Evolutionary conservation across 805 yeast genomes (phyloP).

Genomic region (Yarrowia sp.): DNA sequence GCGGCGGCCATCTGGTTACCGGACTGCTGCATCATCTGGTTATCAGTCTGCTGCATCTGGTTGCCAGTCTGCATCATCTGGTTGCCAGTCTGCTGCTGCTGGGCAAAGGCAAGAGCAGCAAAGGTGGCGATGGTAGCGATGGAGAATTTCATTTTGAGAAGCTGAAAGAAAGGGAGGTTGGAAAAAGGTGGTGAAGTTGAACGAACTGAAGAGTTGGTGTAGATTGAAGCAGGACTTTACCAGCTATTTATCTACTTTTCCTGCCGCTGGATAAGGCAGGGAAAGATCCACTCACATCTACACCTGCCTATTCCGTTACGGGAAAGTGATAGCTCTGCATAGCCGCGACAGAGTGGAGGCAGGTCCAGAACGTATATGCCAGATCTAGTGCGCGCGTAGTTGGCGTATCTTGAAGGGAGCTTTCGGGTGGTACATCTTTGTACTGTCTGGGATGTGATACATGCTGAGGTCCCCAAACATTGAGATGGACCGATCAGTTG

Average conservation of each 20-base stretch:
- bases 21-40: constrained; percentile 17
- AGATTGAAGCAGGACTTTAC: neutral
- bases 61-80: constrained; percentile 12
- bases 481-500: too few species aligned
- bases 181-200: constrained; percentile 1
- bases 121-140: constrained; percentile 17
- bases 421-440: too few species aligned
- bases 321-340: constrained; percentile 20
- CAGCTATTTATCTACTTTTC: neutral
- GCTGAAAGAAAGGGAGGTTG: constrained; percentile 17
- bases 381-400: neutral
- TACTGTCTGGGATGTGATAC: too few species aligned
- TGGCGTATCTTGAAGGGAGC: neutral
- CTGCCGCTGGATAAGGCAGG: neutral
- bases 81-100: constrained; percentile 1
- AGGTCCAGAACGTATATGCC: neutral
- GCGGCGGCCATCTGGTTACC: constrained; percentile 9
- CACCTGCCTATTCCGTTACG: constrained; percentile 14
- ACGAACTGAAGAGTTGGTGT: constrained; percentile 25
- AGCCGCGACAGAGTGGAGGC: neutral
- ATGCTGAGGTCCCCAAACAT: too few species aligned
- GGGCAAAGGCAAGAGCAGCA: constrained; percentile 30
- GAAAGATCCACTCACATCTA: constrained; percentile 1
- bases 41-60: constrained; percentile 10
- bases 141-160: constrained; percentile 28